Evolutionary conservation across 441 rosid genomes (phyloP), one percentile per base, ranked within the genome.

Genomic region (Populus hybrid): DNA sequence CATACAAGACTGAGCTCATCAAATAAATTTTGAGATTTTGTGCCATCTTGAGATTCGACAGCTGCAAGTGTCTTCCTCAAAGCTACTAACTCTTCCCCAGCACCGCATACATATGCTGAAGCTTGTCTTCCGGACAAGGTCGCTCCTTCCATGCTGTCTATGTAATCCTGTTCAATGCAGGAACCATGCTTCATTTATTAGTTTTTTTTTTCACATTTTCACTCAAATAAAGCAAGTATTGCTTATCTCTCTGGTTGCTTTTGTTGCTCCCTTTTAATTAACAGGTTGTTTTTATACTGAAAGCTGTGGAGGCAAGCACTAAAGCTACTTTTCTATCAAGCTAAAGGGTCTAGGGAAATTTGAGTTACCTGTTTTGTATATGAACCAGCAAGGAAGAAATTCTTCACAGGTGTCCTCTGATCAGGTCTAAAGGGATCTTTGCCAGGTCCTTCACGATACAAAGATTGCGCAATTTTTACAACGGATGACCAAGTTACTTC

Each of bases 101-200:
- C 24, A 24, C 24, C 24, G 24, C 24, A 24, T 24, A 24, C 24
- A 24, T 24, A 24, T 24, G 24, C 24, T 24, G 24, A 24, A 24
- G 24, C 24, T 24, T 24, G 24, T 24, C 24, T 24, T 24, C 24
- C 24, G 24, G 99, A 92, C 76, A 95, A 75, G 0, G 99, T 94
- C 12, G 99, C 99, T 63, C 98, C 98, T 84, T 95, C 99, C 99
- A 94, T 95, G 77, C 98, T 95, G 83, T 95, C 99, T 80, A 95
- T 94, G 84, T 95, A 95, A 77, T 95, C 99, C 99, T 95, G 90
- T 36, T 78, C 69, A 70, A 71, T 35, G 53, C 12, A 66, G 24
- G 57, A 23, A 38, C 66, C 28, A 63, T 14, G 26, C 16, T 34
- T 72, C 1, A 8, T 21, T 61, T 61, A 24, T 24, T 24, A 24